A percentile compares a stretch with the other conserved stretches of the same genome.
These are phyloP conservation scores for Lactuca sativa DNA, from an alignment of 129 eudicot species.

Conservation along the genomic window DNA sequence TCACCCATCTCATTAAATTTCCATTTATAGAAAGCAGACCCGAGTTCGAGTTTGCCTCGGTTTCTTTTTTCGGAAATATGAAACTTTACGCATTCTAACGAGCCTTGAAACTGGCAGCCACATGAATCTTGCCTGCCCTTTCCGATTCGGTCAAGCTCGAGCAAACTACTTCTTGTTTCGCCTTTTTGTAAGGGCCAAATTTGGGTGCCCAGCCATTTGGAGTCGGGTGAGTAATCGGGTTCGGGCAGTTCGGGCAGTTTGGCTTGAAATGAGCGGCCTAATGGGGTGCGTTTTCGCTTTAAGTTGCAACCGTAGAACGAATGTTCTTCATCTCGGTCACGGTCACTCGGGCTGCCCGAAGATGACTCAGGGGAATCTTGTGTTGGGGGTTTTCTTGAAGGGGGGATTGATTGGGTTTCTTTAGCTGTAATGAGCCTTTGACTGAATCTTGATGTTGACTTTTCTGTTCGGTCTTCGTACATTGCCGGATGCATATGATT, in stretches of 20 bases:
- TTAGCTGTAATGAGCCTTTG: constrained; percentile 56
- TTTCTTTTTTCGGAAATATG: constrained; percentile 55
- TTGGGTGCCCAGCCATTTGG: constrained; percentile 62
- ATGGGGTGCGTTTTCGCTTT: constrained; percentile 43
- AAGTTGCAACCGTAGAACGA: constrained; percentile 34
- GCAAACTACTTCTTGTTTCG: constrained; percentile 34
- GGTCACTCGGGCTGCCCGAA: constrained; percentile 37
- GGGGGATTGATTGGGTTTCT: constrained; percentile 29
- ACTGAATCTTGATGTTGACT: constrained; percentile 66
- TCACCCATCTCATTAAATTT: constrained; percentile 70
- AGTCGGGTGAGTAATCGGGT: constrained; percentile 38
- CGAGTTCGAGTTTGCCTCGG: constrained; percentile 57
- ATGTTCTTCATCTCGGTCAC: constrained; percentile 46
- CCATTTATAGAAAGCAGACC: constrained; percentile 60
- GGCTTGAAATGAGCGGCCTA: constrained; percentile 61
- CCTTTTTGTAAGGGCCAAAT: constrained; percentile 69
- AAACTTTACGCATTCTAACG: constrained; percentile 62
- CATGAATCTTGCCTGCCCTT: constrained; percentile 71
- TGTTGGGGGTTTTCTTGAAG: constrained; percentile 30
- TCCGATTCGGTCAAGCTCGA: constrained; percentile 74
- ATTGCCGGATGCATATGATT: constrained; percentile 67
- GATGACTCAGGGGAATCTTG: constrained; percentile 42
- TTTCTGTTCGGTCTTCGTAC: constrained; percentile 53
- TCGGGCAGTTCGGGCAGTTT: constrained; percentile 59
- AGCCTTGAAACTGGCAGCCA: constrained; percentile 65